These are phyloP conservation scores for Odontarrhena argentea DNA, from an alignment of 345 rosid genomes.

Conservation along the genomic window DNA sequence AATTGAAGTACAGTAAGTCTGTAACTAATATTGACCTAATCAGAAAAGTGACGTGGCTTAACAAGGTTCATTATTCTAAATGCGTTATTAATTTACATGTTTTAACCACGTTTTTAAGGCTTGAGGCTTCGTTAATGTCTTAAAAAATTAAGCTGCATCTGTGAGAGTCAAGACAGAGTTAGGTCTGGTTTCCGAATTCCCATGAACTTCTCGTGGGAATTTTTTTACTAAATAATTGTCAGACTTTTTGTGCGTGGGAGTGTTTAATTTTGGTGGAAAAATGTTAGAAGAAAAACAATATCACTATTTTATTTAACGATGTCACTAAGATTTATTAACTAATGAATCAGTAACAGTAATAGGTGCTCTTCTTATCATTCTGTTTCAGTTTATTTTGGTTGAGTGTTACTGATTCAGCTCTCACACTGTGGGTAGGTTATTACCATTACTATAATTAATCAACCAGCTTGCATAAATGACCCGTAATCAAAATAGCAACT, in stretches of 20 bases:
- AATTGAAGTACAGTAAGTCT: background rate
- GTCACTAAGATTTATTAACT: background rate
- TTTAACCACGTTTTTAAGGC: constrained; percentile 15
- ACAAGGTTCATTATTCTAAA: constrained; percentile 29
- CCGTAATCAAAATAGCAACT: too few species aligned
- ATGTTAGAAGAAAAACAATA: constrained; percentile 20
- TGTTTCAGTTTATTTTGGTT: too few species aligned
- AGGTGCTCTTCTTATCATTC: background rate
- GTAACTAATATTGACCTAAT: constrained; percentile 22
- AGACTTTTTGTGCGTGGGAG: constrained; percentile 5
- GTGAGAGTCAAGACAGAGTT: constrained; percentile 27
- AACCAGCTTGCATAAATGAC: too few species aligned
- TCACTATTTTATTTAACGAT: constrained; percentile 3
- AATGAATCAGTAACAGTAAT: background rate
- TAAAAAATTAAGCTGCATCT: constrained; percentile 12
- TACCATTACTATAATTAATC: too few species aligned
- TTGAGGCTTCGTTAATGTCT: background rate
- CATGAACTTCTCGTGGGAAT: constrained; percentile 21
- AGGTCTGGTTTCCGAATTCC: constrained; percentile 26
- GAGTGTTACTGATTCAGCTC: too few species aligned
- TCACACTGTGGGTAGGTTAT: too few species aligned
- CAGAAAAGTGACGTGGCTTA: constrained; percentile 14
- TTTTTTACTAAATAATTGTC: constrained; percentile 26
- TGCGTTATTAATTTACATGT: constrained; percentile 14
- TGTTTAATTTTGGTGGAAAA: constrained; percentile 22